Evolutionary conservation across 164 flowering plant genomes (phyloP).

Genomic region (Vitis vinifera): DNA sequence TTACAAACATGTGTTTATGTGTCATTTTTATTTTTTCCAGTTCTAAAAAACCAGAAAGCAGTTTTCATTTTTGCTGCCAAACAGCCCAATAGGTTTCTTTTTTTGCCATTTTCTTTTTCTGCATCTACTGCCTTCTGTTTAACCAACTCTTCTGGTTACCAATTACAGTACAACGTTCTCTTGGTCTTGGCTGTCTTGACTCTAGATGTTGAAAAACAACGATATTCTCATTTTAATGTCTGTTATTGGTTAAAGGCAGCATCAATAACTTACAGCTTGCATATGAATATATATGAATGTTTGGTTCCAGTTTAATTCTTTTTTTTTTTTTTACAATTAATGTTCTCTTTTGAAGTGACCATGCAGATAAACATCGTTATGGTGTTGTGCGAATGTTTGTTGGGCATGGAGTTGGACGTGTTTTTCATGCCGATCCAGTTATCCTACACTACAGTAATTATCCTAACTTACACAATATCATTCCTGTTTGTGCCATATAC

Average conservation of each 20-base stretch:
- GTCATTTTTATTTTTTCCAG: too few species aligned
- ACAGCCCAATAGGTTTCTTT: not conserved
- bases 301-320: not conserved
- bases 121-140: not conserved
- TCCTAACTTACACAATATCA: conserved; percentile 6
- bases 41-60: too few species aligned
- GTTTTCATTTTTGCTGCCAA: too few species aligned
- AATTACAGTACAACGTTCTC: too few species aligned
- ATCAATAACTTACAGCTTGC: not conserved
- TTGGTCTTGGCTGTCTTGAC: too few species aligned
- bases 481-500: not conserved
- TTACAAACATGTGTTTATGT: too few species aligned
- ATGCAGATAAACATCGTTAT: conserved; percentile 81
- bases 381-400: conserved; percentile 95
- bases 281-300: not conserved
- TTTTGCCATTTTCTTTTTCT: not conserved
- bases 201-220: too few species aligned
- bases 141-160: not conserved
- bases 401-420: conserved; percentile 96
- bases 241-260: not conserved
- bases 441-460: conserved; percentile 75
- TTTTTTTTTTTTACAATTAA: not conserved
- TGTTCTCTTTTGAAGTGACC: conserved; percentile 51
- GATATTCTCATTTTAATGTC: not conserved
- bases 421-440: conserved; percentile 93